Conservation (phyloP, 306 rosid genomes). For the Malus sylvestris region DNA sequence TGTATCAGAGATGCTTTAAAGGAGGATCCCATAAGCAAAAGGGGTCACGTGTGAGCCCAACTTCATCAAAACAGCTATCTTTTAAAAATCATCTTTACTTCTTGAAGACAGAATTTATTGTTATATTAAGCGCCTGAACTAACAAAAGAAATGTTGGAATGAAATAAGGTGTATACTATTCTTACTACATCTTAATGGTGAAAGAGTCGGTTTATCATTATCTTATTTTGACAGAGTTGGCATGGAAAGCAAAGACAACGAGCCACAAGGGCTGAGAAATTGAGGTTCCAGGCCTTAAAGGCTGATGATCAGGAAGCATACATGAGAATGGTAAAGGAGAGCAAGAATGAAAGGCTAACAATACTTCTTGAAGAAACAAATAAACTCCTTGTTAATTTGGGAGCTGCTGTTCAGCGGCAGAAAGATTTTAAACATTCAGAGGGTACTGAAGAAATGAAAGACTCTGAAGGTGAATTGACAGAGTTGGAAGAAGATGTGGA, state of each 20-base stretch:
- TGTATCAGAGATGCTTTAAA: neutral
- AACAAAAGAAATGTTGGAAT: constrained; percentile 3
- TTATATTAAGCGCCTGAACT: constrained; percentile 1
- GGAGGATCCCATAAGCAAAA: neutral
- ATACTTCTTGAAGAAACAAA: constrained; percentile 95
- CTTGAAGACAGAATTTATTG: neutral
- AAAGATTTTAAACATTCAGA: constrained; percentile 71
- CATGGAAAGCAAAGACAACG: constrained; percentile 98
- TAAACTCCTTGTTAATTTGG: constrained; percentile 88
- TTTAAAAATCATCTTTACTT: constrained; percentile 3
- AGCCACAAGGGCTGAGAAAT: constrained; percentile 90
- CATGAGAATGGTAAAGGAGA: constrained; percentile 99
- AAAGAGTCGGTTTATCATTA: neutral
- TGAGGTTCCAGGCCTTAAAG: constrained; percentile 97
- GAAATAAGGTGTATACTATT: neutral
- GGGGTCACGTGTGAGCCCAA: neutral
- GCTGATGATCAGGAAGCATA: constrained; percentile 99
- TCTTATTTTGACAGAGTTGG: constrained; percentile 61
- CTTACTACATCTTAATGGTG: constrained; percentile 7
- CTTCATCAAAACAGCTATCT: constrained; percentile 1
- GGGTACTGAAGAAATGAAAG: constrained; percentile 70
- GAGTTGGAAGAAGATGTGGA: constrained; percentile 83
- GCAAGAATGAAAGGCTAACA: constrained; percentile 94
- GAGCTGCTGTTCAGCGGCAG: constrained; percentile 99
- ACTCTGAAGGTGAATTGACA: constrained; percentile 69